Percentiles rank a stretch among this genome's conserved stretches.
phyloP scores from a whole-genome alignment of 2,329 filamentous ascomycete genomes.

The Hirsutella rhossiliensis region DNA sequence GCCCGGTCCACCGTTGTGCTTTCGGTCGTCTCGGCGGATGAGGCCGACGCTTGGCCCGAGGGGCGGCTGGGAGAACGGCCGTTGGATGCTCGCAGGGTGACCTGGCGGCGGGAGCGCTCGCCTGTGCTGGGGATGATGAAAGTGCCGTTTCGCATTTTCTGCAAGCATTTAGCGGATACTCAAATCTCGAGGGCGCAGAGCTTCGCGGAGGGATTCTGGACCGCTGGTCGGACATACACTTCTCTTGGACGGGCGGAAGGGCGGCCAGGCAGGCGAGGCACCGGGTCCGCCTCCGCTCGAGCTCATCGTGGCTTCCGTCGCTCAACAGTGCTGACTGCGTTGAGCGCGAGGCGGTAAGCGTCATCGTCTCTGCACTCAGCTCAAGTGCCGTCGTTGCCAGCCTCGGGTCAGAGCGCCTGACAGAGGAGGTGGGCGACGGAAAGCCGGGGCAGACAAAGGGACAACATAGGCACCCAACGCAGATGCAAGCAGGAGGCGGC shows the following conservation, averaged over 20 bases:
- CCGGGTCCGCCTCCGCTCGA: conserved; percentile 17
- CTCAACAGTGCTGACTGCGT: too few relatives aligned
- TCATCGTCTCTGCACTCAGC: too few relatives aligned
- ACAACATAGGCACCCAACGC: too few relatives aligned
- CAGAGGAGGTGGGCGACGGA: too few relatives aligned
- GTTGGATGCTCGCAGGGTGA: conserved; percentile 55
- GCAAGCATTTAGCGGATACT: conserved; percentile 3
- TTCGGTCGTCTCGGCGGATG: conserved; percentile 8
- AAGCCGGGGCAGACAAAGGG: too few relatives aligned
- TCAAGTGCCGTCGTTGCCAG: too few relatives aligned
- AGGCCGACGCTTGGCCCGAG: conserved; percentile 4
- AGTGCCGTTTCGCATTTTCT: conserved; percentile 73
- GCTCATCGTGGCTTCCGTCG: conserved; percentile 27
- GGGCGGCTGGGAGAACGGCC: conserved; percentile 12
- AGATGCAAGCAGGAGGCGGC: too few relatives aligned
- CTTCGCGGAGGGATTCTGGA: not conserved
- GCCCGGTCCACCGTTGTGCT: conserved; percentile 3
- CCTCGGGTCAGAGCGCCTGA: too few relatives aligned
- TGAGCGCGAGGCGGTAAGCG: too few relatives aligned
- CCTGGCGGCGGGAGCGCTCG: conserved; percentile 67
- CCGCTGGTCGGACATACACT: conserved; percentile 22
- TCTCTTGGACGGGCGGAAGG: conserved; percentile 31
- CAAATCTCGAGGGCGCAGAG: not conserved
- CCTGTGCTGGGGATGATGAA: conserved; percentile 81
- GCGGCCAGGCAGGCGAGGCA: conserved; percentile 25